phyloP scores from a whole-genome alignment of 2,329 filamentous ascomycete species.

The Talaromyces albobiverticillius region DNA sequence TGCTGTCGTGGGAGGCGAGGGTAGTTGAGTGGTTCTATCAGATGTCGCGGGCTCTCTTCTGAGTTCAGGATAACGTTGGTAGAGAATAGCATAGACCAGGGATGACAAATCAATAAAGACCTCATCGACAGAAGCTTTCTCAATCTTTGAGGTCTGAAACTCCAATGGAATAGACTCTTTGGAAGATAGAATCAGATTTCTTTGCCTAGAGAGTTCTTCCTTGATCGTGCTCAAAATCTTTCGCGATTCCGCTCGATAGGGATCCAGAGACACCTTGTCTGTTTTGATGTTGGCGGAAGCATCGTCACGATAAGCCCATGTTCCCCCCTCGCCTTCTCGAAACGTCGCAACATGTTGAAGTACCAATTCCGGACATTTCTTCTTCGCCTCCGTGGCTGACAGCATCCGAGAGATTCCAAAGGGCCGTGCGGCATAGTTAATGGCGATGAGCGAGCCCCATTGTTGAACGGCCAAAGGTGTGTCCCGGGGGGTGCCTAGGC shows the following conservation, averaged over 20 bases:
- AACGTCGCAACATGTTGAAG: slow-evolving; percentile 93
- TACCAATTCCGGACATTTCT: slow-evolving; percentile 79
- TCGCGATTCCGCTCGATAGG: slow-evolving; percentile 80
- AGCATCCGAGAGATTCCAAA: slow-evolving; percentile 79
- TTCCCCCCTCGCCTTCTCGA: slow-evolving; percentile 78
- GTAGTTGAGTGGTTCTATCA: slow-evolving; percentile 59
- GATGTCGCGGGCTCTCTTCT: slow-evolving; percentile 53
- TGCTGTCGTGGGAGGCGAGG: slow-evolving; percentile 68
- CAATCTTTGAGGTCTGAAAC: slow-evolving; percentile 57
- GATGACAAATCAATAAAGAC: slow-evolving; percentile 90
- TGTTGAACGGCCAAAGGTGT: slow-evolving; percentile 90
- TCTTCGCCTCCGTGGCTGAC: slow-evolving; percentile 75
- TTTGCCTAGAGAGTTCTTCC: slow-evolving; percentile 59
- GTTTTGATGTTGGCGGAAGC: slow-evolving; percentile 74
- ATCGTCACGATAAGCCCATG: slow-evolving; percentile 87
- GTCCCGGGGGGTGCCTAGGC: slow-evolving; percentile 70
- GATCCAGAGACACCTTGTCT: slow-evolving; percentile 92
- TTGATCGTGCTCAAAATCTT: slow-evolving; percentile 79
- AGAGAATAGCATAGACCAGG: slow-evolving; percentile 71
- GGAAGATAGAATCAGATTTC: slow-evolving; percentile 18
- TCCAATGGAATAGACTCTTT: slow-evolving; percentile 18
- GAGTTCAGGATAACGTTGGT: slow-evolving; percentile 75
- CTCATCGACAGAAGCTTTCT: slow-evolving; percentile 95
- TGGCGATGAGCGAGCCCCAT: slow-evolving; percentile 91
- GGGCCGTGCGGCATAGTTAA: slow-evolving; percentile 88